Evolutionary conservation across 2,329 filamentous ascomycete species (phyloP), one percentile per base, ranked within the genome.

Genomic region (Trichophyton rubrum): DNA sequence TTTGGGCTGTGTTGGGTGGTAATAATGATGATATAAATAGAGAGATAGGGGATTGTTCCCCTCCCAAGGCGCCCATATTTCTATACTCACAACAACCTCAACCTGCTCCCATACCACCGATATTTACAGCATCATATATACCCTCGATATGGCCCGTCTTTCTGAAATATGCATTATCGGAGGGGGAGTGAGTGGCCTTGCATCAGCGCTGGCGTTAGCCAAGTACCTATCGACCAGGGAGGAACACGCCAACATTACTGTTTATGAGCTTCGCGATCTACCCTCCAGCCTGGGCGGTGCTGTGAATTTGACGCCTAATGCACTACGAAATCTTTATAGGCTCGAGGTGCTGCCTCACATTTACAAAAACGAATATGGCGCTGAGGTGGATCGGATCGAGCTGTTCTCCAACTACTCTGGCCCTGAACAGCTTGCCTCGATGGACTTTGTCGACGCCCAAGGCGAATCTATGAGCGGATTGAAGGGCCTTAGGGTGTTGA

Each of bases 401-500:
- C 30, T 55, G 30, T 55, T 55, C 30, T 55, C 51, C 4, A 55
- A 55, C 27, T 55, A 55, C 47, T 82, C 76, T 69, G 74, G 78
- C n/a, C 82, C 83, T 62, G 75, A 81, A 1, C 71, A 70, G 0
- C 72, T 83, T 0, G 70, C 78, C 8, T 55, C 51, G 11, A 55
- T 55, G 15, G 51, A 55, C 43, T 82, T 80, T 66, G 73, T 72
- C 35, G 73, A 77, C 49, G 75, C 78, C 22, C 66, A 70, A 0
- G 66, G 70, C 33, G 64, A 9, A 6, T 27, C 51, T 66, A 1
- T 69, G 66, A 17, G 69, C 70, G 15, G 75, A 68, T 45, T 53
- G 61, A 1, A 80, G 78, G 81, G 73, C 1, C 69, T 84, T 9
- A 77, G 82, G 2, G 77, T 85, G 33, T 82, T 82, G 66, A 75